Evolutionary conservation across 179 eudicot genomes (phyloP).

Genomic region (Nepenthes alata): DNA sequence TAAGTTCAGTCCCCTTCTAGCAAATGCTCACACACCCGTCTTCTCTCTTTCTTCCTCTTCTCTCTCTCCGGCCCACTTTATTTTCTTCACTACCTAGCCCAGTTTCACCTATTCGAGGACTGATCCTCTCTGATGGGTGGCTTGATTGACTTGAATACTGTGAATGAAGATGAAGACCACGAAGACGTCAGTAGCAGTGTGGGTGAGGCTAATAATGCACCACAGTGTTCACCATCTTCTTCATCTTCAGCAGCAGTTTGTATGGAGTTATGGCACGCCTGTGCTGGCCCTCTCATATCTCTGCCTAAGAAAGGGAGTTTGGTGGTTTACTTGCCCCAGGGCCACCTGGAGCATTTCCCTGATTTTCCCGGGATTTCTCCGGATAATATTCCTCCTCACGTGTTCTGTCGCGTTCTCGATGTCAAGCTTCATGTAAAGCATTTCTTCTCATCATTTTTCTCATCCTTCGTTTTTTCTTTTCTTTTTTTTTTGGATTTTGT

Average conservation of each 20-base stretch:
- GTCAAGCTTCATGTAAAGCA: constrained; percentile 77
- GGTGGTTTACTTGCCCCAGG: constrained; percentile 86
- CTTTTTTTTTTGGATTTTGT: constrained; percentile 6
- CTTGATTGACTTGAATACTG: constrained; percentile 65
- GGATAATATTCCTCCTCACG: constrained; percentile 48
- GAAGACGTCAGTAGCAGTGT: neutral
- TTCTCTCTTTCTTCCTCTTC: neutral
- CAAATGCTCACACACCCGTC: constrained; percentile 8
- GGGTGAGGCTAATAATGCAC: neutral
- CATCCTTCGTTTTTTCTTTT: neutral
- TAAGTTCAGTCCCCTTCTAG: constrained; percentile 30
- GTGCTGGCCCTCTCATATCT: constrained; percentile 77
- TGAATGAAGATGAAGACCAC: constrained; percentile 35
- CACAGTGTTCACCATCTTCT: constrained; percentile 1
- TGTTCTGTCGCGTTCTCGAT: constrained; percentile 79
- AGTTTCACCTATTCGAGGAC: neutral
- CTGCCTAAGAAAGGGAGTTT: constrained; percentile 66
- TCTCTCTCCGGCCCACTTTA: constrained; percentile 12
- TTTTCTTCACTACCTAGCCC: neutral
- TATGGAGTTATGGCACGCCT: constrained; percentile 98
- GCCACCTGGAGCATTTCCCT: constrained; percentile 52
- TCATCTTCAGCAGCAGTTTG: constrained; percentile 31
- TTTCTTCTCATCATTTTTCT: neutral
- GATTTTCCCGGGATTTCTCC: constrained; percentile 27
- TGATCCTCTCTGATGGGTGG: neutral